Conservation (phyloP, 331 rosid genomes). For the Phaseolus coccineus region DNA sequence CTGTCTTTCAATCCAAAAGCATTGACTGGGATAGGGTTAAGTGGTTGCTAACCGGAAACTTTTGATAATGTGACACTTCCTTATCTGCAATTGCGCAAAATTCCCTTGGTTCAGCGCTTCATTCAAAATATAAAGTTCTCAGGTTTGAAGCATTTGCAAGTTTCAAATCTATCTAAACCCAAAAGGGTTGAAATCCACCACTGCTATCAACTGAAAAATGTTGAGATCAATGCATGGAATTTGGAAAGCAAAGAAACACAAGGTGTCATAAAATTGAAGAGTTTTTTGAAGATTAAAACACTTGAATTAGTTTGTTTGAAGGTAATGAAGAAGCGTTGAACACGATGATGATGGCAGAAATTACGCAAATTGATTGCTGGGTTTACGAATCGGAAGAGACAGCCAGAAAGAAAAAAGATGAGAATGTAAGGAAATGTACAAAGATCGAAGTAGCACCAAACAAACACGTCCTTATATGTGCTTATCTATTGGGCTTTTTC, state of each 20-base stretch:
- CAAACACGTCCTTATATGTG: no score
- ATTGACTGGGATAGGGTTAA: slow-evolving; percentile 54
- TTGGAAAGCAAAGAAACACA: background rate
- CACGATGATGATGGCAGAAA: background rate
- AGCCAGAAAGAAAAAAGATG: no score
- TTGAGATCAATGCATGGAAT: background rate
- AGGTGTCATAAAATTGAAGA: slow-evolving; percentile 12
- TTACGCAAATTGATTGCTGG: background rate
- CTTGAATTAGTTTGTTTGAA: background rate
- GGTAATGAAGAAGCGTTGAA: background rate
- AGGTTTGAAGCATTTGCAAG: slow-evolving; percentile 50
- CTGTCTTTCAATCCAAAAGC: slow-evolving; percentile 40
- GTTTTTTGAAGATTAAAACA: background rate
- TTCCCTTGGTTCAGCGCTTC: slow-evolving; percentile 16
- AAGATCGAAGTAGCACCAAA: no score
- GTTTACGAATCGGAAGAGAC: no score
- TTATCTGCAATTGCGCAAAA: slow-evolving; percentile 47
- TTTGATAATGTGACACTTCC: slow-evolving; percentile 40
- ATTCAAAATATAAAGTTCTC: slow-evolving; percentile 45
- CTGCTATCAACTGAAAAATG: no score
- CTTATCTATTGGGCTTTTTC: no score
- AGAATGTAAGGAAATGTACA: no score
- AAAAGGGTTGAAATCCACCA: slow-evolving; percentile 50
- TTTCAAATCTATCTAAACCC: slow-evolving; percentile 50
- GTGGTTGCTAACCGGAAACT: slow-evolving; percentile 43